Evolutionary conservation across 2,329 filamentous ascomycete genomes (phyloP).

Genomic region (Plenodomus tracheiphilus): DNA sequence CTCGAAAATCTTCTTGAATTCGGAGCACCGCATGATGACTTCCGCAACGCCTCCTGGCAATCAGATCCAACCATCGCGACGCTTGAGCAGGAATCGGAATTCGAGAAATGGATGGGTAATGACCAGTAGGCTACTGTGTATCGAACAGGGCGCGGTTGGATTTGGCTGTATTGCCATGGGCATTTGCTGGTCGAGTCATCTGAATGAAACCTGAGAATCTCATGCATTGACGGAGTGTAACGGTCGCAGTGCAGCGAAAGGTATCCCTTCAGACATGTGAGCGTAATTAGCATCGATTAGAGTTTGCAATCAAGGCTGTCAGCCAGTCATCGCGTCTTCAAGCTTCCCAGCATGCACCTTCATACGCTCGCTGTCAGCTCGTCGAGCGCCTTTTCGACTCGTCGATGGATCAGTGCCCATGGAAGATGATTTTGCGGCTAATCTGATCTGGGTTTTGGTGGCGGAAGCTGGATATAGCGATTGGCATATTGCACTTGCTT

Average conservation of each 20-base stretch:
- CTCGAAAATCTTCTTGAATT: conserved; percentile 33
- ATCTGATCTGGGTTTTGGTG: neutral
- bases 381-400: neutral
- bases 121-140: conserved; percentile 20
- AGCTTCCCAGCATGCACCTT: neutral
- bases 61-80: conserved; percentile 38
- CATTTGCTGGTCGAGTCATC: neutral
- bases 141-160: neutral
- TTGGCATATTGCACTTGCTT: neutral
- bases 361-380: neutral
- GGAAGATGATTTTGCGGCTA: neutral
- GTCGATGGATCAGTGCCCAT: neutral
- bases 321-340: too few relatives aligned
- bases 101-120: conserved; percentile 51
- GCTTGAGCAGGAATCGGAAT: conserved; percentile 49
- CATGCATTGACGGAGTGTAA: neutral
- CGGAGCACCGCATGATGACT: conserved; percentile 26
- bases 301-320: neutral
- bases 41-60: conserved; percentile 42
- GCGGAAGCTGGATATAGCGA: conserved; percentile 4
- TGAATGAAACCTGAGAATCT: neutral
- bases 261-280: neutral
- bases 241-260: neutral
- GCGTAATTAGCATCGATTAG: conserved; percentile 2
- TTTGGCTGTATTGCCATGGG: conserved; percentile 1